Base-by-base conservation (phyloP, 768 basidiomycete genomes). In the Sarcodon aspratus region DNA sequence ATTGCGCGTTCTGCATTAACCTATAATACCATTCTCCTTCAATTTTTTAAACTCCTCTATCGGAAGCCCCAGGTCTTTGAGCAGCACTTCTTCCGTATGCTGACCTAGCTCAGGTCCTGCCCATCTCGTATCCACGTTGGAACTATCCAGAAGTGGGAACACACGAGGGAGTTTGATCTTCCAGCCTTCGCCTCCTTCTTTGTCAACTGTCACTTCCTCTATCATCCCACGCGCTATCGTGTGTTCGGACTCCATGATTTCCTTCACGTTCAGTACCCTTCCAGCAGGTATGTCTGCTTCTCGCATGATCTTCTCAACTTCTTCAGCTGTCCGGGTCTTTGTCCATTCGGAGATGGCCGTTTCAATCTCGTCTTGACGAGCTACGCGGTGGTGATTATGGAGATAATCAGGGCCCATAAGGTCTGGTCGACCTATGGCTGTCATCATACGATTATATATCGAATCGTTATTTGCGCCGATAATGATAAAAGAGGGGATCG, bases 381-480 rank as follows among this genome's bases (percentile, higher is more conserved):
- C 59, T 38, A 74, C 71, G 13, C 72, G 72, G 40, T 68, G 63
- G 27, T 65, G 63, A 50, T 72, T 72, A 2, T 66, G 67, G 15
- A 63, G 66, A 53, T 75, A 81, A 9, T 58, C 52, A 6, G 79
- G 69, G 1, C 80, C 79, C 3, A 68, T 70, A 51, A 85, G 74
- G 62, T 84, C 83, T 1, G 69, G 54, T 2, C 82, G 76, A 10
- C 65, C 71, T 53, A 85, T 76, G 45, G 70, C 69, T 35, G 61
- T 60, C 83, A 85, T 86, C 51, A 84, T 67, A 4, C 79, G 76
- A 50, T 65, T 72, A 67, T 85, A 85, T 58, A 85, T 73, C 3
- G 77, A 71, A 60, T 85, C 83, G 0, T 79, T 80, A 54, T 85
- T 85, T 27, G 79, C 82, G 35, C 82, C 82, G 54, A 85, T 82